These are phyloP conservation scores for Talaromyces piceae DNA, from an alignment of 2,329 filamentous ascomycete species.

Conservation along the genomic window DNA sequence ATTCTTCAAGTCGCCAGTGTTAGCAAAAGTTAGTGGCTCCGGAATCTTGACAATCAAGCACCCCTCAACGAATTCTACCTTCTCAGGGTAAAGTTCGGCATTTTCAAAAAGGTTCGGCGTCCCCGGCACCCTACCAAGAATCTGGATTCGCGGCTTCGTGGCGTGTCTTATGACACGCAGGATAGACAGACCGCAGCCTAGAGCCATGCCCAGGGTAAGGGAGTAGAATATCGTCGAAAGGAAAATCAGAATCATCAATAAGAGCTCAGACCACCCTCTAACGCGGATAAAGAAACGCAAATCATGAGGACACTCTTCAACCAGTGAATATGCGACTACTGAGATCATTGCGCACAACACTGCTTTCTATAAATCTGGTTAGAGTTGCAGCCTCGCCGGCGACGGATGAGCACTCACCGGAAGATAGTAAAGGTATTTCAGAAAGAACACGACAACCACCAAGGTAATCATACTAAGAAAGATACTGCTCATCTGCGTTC, in stretches of 20 bases:
- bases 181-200: conserved; percentile 85
- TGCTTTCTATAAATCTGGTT: conserved; percentile 58
- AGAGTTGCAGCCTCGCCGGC: background rate
- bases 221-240: conserved; percentile 91
- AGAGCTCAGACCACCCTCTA: conserved; percentile 75
- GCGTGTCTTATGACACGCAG: conserved; percentile 84
- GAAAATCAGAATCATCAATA: conserved; percentile 85
- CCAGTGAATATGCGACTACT: conserved; percentile 86
- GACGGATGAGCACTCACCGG: conserved; percentile 55
- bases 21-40: conserved; percentile 92
- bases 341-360: conserved; percentile 91
- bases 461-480: conserved; percentile 77
- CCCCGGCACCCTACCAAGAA: conserved; percentile 79
- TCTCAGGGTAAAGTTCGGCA: conserved; percentile 63
- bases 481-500: conserved; percentile 88
- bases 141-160: conserved; percentile 90
- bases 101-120: conserved; percentile 75
- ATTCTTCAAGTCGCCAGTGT: conserved; percentile 85
- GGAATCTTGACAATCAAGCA: conserved; percentile 96
- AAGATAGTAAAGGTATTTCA: conserved; percentile 91
- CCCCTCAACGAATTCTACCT: conserved; percentile 81
- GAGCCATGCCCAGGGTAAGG: conserved; percentile 83
- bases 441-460: conserved; percentile 68
- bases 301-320: conserved; percentile 92
- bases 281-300: conserved; percentile 83